phyloP scores from a whole-genome alignment of 2,329 filamentous ascomycete species.

The Aspergillus floridensis region DNA sequence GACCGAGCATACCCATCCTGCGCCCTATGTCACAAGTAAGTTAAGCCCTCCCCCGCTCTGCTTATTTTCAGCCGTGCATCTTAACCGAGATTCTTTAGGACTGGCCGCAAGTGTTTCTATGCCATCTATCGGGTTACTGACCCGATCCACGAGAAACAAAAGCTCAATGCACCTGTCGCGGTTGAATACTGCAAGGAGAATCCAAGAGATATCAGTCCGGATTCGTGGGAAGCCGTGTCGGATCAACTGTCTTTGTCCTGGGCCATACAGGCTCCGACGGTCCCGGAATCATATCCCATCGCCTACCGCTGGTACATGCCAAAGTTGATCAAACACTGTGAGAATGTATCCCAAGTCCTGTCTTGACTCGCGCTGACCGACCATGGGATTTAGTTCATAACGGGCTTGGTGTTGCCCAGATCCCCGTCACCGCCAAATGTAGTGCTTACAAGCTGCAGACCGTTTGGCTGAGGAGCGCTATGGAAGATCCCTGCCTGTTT shows the following conservation, averaged over 20 bases:
- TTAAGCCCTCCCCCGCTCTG: background rate
- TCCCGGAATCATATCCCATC: conserved; percentile 1
- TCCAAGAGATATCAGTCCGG: background rate
- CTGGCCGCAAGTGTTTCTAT: background rate
- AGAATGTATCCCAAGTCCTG: too few species aligned
- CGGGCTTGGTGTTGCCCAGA: background rate
- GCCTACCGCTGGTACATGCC: conserved; percentile 1
- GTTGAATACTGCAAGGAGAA: too few species aligned
- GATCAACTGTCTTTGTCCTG: background rate
- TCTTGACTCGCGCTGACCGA: background rate
- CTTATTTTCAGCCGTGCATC: background rate
- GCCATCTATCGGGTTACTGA: background rate
- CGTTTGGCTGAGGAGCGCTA: background rate
- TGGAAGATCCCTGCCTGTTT: conserved; percentile 6
- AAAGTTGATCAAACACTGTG: conserved; percentile 1
- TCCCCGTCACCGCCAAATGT: background rate
- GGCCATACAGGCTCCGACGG: background rate
- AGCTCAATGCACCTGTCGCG: background rate
- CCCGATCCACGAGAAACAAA: background rate
- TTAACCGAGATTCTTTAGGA: background rate
- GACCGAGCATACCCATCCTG: conserved; percentile 3
- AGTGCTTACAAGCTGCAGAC: conserved; percentile 3
- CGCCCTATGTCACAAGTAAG: conserved; percentile 3
- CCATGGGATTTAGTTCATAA: background rate
- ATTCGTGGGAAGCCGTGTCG: background rate